phyloP scores from a whole-genome alignment of 2,329 filamentous ascomycete genomes.

The Clarireedia hainanense region DNA sequence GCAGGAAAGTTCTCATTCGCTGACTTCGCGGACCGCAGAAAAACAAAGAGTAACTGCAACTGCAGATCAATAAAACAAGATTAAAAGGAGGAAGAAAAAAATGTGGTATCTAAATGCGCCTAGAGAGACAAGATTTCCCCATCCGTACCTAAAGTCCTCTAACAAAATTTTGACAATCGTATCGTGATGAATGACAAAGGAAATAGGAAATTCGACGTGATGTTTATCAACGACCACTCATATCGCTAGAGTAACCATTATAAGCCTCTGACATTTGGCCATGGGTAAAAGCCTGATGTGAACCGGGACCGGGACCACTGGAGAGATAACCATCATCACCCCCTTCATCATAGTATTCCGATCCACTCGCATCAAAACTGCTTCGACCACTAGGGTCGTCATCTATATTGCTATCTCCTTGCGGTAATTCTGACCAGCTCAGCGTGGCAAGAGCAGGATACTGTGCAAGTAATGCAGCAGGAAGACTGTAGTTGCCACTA shows the following conservation, averaged over 20 bases:
- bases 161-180: neutral
- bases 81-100: slow-evolving; percentile 7
- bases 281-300: slow-evolving; percentile 25
- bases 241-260: slow-evolving; percentile 28
- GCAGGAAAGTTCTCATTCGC: too few relatives aligned
- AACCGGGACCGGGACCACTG: slow-evolving; percentile 25
- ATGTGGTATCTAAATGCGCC: slow-evolving; percentile 28
- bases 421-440: slow-evolving; percentile 72
- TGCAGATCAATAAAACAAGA: neutral
- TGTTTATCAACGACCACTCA: slow-evolving; percentile 15
- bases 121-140: slow-evolving; percentile 6
- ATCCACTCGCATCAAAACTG: slow-evolving; percentile 71
- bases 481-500: slow-evolving; percentile 59
- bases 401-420: slow-evolving; percentile 53
- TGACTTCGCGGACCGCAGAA: too few relatives aligned
- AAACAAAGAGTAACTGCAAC: too few relatives aligned
- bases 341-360: slow-evolving; percentile 61
- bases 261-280: slow-evolving; percentile 25
- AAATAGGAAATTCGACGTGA: neutral
- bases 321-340: slow-evolving; percentile 64
- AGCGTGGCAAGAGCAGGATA: slow-evolving; percentile 89
- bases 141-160: slow-evolving; percentile 6
- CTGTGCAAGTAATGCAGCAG: slow-evolving; percentile 79
- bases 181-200: slow-evolving; percentile 7
- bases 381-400: slow-evolving; percentile 72